Evolutionary conservation across 140 eudicot genomes (phyloP).

Genomic region (Oenanthe javanica): DNA sequence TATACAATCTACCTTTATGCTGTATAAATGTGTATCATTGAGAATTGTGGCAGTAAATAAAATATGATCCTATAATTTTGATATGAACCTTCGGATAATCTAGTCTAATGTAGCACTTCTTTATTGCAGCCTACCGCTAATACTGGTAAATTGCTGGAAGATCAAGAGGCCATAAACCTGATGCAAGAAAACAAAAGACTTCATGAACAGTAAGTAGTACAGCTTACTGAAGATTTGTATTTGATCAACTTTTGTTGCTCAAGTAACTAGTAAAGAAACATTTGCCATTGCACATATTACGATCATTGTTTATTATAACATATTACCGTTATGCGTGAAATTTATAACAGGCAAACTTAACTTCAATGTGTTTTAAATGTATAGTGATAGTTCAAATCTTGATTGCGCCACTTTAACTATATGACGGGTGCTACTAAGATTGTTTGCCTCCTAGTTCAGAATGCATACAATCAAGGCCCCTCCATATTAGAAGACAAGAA

Average conservation of each 20-base stretch:
- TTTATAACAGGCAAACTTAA: neutral
- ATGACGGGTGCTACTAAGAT: neutral
- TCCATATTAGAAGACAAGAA: neutral
- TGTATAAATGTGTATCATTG: neutral
- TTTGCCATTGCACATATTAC: neutral
- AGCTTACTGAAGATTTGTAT: neutral
- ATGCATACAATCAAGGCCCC: neutral
- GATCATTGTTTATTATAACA: neutral
- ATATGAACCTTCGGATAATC: neutral
- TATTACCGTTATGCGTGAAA: neutral
- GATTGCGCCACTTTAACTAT: neutral
- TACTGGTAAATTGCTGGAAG: constrained; percentile 22
- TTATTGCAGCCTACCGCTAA: constrained; percentile 32
- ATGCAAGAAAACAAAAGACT: constrained; percentile 59
- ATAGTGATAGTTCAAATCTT: neutral
- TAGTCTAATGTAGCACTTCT: neutral
- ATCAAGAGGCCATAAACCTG: constrained; percentile 36
- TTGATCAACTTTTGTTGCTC: neutral
- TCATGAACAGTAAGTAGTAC: constrained; percentile 21
- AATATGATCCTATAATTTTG: neutral
- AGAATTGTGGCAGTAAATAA: neutral
- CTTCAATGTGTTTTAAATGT: neutral
- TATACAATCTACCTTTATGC: neutral
- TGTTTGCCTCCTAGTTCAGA: neutral
- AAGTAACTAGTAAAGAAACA: neutral